Evolutionary conservation across 352 stramenopile species (phyloP).

Genomic region (Pythium biforme): DNA sequence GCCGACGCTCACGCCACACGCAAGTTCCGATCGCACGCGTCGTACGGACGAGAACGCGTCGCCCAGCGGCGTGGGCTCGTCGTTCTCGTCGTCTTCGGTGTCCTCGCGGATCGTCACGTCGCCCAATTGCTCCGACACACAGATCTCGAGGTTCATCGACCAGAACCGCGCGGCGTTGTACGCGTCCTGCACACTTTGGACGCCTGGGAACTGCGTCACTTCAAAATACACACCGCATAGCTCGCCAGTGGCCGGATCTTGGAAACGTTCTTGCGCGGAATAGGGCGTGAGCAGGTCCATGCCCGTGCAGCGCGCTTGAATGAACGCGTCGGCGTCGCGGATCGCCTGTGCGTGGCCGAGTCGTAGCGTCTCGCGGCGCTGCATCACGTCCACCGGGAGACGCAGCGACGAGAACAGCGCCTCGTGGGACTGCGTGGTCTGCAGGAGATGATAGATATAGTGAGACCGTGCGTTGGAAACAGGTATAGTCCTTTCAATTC

Average conservation of each 20-base stretch:
- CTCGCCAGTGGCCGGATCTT: neutral
- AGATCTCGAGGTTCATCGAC: conserved; percentile 6
- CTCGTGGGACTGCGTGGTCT: neutral
- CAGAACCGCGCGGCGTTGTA: conserved; percentile 1
- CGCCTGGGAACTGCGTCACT: conserved; percentile 4
- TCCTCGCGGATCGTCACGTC: conserved; percentile 8
- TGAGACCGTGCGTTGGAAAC: neutral
- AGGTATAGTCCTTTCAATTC: neutral
- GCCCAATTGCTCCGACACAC: conserved; percentile 1
- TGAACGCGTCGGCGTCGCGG: neutral
- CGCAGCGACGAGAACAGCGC: neutral
- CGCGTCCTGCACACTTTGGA: neutral
- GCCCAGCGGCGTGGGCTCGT: neutral
- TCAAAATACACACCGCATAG: neutral
- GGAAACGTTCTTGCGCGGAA: neutral
- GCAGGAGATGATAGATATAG: neutral
- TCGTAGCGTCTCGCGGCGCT: conserved; percentile 1
- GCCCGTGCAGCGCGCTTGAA: neutral
- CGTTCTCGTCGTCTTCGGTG: neutral
- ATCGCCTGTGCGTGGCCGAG: neutral
- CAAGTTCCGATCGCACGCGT: neutral
- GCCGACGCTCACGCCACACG: neutral
- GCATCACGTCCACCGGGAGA: neutral
- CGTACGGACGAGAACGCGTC: conserved; percentile 2
- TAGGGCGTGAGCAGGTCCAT: conserved; percentile 4